Base-by-base conservation (phyloP, 768 basidiomycete genomes). In the Gymnopilus dilepis region DNA sequence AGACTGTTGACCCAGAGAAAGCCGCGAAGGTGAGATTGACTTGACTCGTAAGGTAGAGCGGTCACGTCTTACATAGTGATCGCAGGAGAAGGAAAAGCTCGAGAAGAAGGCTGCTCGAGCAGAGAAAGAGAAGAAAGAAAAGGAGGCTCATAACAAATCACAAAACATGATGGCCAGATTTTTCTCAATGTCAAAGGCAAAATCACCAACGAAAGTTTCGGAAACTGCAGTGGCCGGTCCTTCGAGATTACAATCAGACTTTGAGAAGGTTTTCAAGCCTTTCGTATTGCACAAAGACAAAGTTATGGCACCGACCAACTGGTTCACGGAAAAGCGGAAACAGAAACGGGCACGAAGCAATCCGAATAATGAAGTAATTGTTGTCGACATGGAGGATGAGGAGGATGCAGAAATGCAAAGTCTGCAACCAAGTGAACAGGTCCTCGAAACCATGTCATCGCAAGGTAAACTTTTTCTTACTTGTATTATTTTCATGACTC, bases 231-330 rank as follows among this genome's bases (percentile, higher is more conserved):
- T 73, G 55, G 74, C 75, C 17, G 77, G 74, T 43, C 71, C 85
- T 47, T 80, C 79, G 6, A 71, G 69, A 30, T 64, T 73, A 2
- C 78, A 80, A 28, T 84, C 84, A 15, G 90, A 95, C 47, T 97
- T 93, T 66, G 83, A 89, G 56, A 84, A 78, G 66, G 79, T 81
- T 0, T 97, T 97, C 79, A 88, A 85, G 66, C 88, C 93, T 1
- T 97, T 94, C 71, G 79, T 85, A 4, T 66, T 91, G 61, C 93
- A 91, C 78, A 94, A 90, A 69, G 91, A 86, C 62, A 83, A 85
- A 5, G 78, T 80, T 26, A 67, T 95, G 17, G 93, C 94, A 3
- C 90, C 91, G 0, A 68, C 80, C 38, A 95, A 95, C 67, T 86
- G 85, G 80, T 94, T 92, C 74, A 67, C 74, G 37, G 76, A 72